phyloP scores from a whole-genome alignment of 2,329 filamentous ascomycete species.

The Fusarium sp. region DNA sequence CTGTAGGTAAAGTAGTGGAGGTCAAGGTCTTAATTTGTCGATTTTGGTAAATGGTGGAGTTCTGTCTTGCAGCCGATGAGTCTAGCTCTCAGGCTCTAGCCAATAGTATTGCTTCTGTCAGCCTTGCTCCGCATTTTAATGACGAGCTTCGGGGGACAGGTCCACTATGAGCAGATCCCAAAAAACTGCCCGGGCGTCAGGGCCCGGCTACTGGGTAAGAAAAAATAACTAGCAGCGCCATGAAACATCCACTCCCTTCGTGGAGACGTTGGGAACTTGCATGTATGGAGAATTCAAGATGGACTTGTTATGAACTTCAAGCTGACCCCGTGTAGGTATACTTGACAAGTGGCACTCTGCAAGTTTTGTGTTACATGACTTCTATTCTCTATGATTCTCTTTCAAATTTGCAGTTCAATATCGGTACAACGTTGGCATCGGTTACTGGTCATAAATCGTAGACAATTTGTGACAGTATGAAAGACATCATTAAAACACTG shows the following conservation, averaged over 20 bases:
- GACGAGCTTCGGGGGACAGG: background rate
- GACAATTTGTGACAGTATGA: no score
- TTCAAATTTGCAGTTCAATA: background rate
- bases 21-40: background rate
- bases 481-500: no score
- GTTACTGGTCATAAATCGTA: background rate
- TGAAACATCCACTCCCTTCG: background rate
- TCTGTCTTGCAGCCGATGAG: background rate
- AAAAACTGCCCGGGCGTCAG: background rate
- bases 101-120: background rate
- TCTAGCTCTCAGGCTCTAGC: background rate
- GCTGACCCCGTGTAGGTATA: background rate
- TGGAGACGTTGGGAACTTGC: background rate
- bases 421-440: background rate
- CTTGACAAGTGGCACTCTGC: no score
- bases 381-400: background rate
- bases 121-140: slow-evolving; percentile 3
- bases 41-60: background rate
- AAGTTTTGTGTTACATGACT: background rate
- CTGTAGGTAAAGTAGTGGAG: background rate
- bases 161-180: slow-evolving; percentile 2
- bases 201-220: background rate
- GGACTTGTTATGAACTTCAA: background rate
- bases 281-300: background rate
- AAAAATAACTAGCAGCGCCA: background rate